Percentiles rank a stretch among this genome's conserved stretches.
phyloP scores from a whole-genome alignment of 2,329 filamentous ascomycete genomes.

The Herpotrichia juniperi region DNA sequence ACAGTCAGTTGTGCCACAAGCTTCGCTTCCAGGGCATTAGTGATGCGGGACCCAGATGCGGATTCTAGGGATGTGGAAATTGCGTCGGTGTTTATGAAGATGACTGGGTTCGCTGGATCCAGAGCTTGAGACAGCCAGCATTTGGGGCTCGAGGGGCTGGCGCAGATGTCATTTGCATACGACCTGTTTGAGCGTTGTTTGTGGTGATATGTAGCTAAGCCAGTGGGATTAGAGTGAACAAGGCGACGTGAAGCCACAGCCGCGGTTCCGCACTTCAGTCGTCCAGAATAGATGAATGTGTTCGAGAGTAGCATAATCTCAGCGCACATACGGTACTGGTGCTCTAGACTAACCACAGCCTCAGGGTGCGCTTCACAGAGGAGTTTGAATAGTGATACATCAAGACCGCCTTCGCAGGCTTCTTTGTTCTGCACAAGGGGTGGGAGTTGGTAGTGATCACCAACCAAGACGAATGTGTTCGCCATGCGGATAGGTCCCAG shows the following conservation, averaged over 20 bases:
- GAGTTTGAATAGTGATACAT: slow-evolving; percentile 91
- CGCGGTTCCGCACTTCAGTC: slow-evolving; percentile 85
- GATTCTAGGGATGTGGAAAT: slow-evolving; percentile 72
- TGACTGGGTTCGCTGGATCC: slow-evolving; percentile 72
- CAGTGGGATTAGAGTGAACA: slow-evolving; percentile 60
- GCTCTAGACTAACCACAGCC: slow-evolving; percentile 88
- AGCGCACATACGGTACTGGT: slow-evolving; percentile 98
- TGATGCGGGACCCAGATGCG: slow-evolving; percentile 77
- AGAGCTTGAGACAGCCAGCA: slow-evolving; percentile 83
- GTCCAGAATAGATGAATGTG: slow-evolving; percentile 88
- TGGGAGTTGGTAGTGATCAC: slow-evolving; percentile 94
- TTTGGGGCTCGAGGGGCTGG: slow-evolving; percentile 49
- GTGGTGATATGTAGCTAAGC: slow-evolving; percentile 42
- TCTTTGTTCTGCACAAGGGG: slow-evolving; percentile 93
- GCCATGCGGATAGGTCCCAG: slow-evolving; percentile 93
- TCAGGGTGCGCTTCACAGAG: slow-evolving; percentile 86
- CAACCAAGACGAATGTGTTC: slow-evolving; percentile 89
- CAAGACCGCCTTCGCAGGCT: slow-evolving; percentile 82
- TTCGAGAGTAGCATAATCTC: slow-evolving; percentile 97
- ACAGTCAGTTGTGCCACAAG: slow-evolving; percentile 82
- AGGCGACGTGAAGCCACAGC: slow-evolving; percentile 74
- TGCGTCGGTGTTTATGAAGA: slow-evolving; percentile 88
- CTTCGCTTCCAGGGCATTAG: slow-evolving; percentile 82
- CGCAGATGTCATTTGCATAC: slow-evolving; percentile 50
- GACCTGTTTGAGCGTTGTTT: slow-evolving; percentile 19